Conservation (phyloP, 768 basidiomycete species). For the Russula dissimulans region DNA sequence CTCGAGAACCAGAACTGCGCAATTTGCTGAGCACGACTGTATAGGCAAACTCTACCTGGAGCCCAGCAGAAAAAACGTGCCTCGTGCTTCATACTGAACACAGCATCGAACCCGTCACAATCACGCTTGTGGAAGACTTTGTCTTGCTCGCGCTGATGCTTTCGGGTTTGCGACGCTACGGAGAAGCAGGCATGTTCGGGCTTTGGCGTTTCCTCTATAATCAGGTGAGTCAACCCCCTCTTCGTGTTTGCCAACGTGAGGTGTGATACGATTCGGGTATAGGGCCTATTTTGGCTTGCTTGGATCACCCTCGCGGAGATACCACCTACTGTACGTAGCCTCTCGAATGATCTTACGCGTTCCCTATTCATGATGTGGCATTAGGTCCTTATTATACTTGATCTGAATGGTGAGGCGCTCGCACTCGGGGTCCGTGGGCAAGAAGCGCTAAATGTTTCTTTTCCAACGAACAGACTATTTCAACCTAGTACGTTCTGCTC, state of each 20-base stretch:
- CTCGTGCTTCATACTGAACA: background rate
- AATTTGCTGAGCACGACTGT: background rate
- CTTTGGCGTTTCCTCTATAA: constrained; percentile 15
- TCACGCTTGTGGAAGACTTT: constrained; percentile 8
- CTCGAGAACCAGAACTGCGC: background rate
- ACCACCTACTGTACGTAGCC: constrained; percentile 4
- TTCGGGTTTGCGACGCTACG: constrained; percentile 10
- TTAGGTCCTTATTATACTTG: constrained; percentile 9
- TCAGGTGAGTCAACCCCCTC: constrained; percentile 1
- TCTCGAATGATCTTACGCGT: background rate
- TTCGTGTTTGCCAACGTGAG: background rate
- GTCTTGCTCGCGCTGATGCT: constrained; percentile 12
- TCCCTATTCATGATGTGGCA: background rate
- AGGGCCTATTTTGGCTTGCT: constrained; percentile 14
- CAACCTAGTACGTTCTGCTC: background rate
- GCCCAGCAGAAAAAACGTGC: background rate
- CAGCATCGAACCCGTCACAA: background rate
- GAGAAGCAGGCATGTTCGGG: constrained; percentile 7
- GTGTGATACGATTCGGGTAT: background rate
- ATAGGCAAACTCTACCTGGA: constrained; percentile 4
- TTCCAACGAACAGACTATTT: background rate
- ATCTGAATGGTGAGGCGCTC: constrained; percentile 8
- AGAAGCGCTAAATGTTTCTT: background rate
- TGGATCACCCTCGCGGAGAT: constrained; percentile 16
- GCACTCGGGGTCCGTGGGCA: too few relatives aligned